These are phyloP conservation scores for Dioscorea alata DNA, from an alignment of 106 monocot species.

Conservation along the genomic window DNA sequence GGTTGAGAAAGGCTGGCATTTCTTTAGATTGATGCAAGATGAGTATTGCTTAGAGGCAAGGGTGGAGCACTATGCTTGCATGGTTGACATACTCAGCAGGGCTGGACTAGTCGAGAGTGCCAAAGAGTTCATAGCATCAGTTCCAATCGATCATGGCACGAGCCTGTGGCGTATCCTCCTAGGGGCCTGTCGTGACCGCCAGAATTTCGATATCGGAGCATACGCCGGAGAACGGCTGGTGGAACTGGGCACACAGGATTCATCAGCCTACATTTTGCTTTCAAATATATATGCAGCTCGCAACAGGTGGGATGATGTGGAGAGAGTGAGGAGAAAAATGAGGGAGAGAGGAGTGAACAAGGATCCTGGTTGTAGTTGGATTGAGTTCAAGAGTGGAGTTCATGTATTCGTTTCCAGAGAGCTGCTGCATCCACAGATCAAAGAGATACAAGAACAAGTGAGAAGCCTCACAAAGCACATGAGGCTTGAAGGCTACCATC, in stretches of 20 bases:
- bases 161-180: constrained; percentile 61
- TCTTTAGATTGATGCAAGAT: constrained; percentile 45
- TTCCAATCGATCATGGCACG: constrained; percentile 36
- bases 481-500: constrained; percentile 39
- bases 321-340: constrained; percentile 52
- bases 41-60: constrained; percentile 33
- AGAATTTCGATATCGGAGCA: constrained; percentile 42
- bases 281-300: constrained; percentile 56
- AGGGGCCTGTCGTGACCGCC: constrained; percentile 43
- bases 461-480: constrained; percentile 38
- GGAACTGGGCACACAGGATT: constrained; percentile 49
- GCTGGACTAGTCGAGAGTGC: constrained; percentile 52
- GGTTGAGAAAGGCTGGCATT: constrained; percentile 57
- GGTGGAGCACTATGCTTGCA: constrained; percentile 71
- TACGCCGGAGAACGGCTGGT: constrained; percentile 65
- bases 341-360: constrained; percentile 46
- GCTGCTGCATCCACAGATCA: constrained; percentile 38
- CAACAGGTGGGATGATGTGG: constrained; percentile 53
- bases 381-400: constrained; percentile 50
- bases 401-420: constrained; percentile 60
- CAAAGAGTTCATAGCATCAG: constrained; percentile 45
- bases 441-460: constrained; percentile 29
- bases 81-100: constrained; percentile 60
- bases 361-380: constrained; percentile 76
- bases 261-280: constrained; percentile 55